Evolutionary conservation across 805 yeast genomes (phyloP), one percentile per base, ranked within the genome.

Genomic region (Saturnispora sanitii): DNA sequence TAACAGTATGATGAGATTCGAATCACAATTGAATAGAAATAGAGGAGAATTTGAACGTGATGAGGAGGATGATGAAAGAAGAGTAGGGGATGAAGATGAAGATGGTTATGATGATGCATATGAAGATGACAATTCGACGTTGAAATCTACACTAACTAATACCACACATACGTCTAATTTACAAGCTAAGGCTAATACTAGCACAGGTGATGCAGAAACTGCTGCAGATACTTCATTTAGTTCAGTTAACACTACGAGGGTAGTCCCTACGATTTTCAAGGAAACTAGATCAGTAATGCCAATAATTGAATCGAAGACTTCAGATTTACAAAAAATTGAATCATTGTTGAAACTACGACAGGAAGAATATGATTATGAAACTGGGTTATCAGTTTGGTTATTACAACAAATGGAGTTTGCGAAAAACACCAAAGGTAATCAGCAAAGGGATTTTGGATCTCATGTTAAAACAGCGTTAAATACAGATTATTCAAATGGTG

Each of bases 381-480:
- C 42, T 6, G 20, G 16, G 19, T 25, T 40, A 3, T 18, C 22
- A 11, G 23, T 27, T 22, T 40, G 42, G 42, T 13, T 40, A 8
- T 16, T 21, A 16, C 21, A 22, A 9, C 42, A 40, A 29, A 40
- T 35, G 29, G 42, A 40, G n/a, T 29, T 40, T 21, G 42, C 42
- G 9, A 40, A 34, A 26, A 16, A 19, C n/a, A 29, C 42, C 4
- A 17, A 12, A 16, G 15, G 19, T 26, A 28, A 29, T 6, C 26
- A 27, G 11, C 42, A 40, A 16, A 12, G 38, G 6, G 38, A 40
- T 15, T 20, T 40, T 16, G 42, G 42, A 4, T 19, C 37, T 3
- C 34, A 40, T 27, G 23, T 40, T 19, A 40, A 40, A 16, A 25
- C 19, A 28, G 42, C 42, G 2, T 17, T 40, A 11, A 34, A 40